These are phyloP conservation scores for Kodamaea laetipori DNA, from an alignment of 805 yeast genomes.

Conservation along the genomic window DNA sequence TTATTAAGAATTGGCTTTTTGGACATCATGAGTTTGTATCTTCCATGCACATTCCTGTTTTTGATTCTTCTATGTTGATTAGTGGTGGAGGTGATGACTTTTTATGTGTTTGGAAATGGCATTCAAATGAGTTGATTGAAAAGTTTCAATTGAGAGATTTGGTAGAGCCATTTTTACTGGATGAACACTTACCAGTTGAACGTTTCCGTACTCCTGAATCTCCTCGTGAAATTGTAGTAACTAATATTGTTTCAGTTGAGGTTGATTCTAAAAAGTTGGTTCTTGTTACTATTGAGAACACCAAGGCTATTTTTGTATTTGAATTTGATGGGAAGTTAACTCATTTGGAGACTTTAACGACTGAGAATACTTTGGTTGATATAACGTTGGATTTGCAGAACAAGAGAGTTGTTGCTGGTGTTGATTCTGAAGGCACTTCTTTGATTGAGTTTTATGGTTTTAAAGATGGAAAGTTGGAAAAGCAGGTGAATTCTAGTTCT, in stretches of 20 bases:
- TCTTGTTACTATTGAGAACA: slow-evolving; percentile 54
- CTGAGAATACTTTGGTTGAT: slow-evolving; percentile 31
- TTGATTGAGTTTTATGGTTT: slow-evolving; percentile 28
- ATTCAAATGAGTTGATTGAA: slow-evolving; percentile 44
- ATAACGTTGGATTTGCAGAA: slow-evolving; percentile 21
- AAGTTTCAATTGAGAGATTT: slow-evolving; percentile 50
- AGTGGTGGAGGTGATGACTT: slow-evolving; percentile 92
- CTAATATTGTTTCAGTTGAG: slow-evolving; percentile 41
- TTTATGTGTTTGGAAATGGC: slow-evolving; percentile 81
- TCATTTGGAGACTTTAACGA: slow-evolving; percentile 33
- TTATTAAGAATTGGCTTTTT: slow-evolving; percentile 80
- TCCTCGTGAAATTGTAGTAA: slow-evolving; percentile 54
- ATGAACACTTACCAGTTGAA: slow-evolving; percentile 63
- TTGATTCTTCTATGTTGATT: slow-evolving; percentile 54
- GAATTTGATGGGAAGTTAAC: slow-evolving; percentile 30
- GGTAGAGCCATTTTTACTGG: slow-evolving; percentile 46
- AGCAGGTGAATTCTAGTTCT: slow-evolving; percentile 12
- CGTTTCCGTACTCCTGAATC: slow-evolving; percentile 59
- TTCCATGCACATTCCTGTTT: slow-evolving; percentile 55
- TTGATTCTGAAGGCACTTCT: slow-evolving; percentile 32
- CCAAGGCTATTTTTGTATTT: slow-evolving; percentile 46
- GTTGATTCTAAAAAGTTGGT: slow-evolving; percentile 27
- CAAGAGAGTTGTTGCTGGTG: slow-evolving; percentile 27
- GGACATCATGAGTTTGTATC: slow-evolving; percentile 88
- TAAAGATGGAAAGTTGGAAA: slow-evolving; percentile 22